These are phyloP conservation scores for Gaultheria prostrata DNA, from an alignment of 148 eudicot species.

Conservation along the genomic window DNA sequence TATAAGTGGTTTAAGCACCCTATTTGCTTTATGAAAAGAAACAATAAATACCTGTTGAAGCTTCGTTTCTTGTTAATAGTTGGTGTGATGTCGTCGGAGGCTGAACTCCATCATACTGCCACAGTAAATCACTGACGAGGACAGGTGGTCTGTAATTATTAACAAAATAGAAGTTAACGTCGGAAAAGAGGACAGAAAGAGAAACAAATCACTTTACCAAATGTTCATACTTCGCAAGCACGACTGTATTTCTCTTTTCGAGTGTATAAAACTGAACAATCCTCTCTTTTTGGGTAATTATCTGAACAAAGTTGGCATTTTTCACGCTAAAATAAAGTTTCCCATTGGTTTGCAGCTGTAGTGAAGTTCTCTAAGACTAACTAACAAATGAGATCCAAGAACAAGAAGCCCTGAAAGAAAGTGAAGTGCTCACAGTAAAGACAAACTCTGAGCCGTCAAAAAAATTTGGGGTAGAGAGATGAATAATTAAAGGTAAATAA, in stretches of 20 bases:
- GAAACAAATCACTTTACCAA: neutral
- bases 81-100: conserved; percentile 48
- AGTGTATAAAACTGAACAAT: conserved; percentile 3
- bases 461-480: neutral
- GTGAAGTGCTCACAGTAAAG: neutral
- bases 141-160: conserved; percentile 68
- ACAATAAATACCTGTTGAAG: conserved; percentile 47
- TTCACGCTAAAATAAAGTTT: neutral
- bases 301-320: neutral
- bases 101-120: conserved; percentile 59
- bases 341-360: neutral
- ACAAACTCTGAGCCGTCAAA: neutral
- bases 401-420: neutral
- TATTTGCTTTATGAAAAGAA: conserved; percentile 15
- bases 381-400: neutral
- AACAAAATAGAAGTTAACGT: neutral
- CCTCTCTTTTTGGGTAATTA: neutral
- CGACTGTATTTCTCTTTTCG: neutral
- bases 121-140: conserved; percentile 81
- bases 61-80: conserved; percentile 50
- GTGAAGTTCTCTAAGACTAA: neutral
- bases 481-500: neutral
- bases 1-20: neutral
- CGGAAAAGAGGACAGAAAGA: neutral
- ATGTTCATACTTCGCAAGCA: neutral